Conservation (phyloP, 495 filamentous ascomycete species). For the Lasiosphaeris hirsuta region DNA sequence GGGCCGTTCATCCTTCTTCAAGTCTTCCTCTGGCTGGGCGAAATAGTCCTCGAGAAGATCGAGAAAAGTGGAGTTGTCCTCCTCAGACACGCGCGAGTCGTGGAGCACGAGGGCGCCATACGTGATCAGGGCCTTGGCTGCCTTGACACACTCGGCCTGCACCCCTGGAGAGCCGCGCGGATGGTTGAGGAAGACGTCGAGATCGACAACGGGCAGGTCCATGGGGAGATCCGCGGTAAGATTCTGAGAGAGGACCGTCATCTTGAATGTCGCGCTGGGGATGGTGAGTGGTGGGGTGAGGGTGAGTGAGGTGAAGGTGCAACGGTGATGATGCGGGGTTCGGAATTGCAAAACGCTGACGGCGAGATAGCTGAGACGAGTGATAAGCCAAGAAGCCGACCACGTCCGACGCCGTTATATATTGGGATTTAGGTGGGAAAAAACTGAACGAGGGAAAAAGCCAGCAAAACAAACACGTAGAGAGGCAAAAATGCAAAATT, state of each 20-base stretch:
- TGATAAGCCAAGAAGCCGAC: no score
- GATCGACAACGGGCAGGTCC: constrained; percentile 53
- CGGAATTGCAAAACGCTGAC: no score
- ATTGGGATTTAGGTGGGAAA: not conserved
- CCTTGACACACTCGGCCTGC: constrained; percentile 42
- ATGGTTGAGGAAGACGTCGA: constrained; percentile 43
- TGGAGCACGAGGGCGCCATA: constrained; percentile 50
- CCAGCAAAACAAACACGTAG: not conserved
- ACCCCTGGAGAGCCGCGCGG: constrained; percentile 34
- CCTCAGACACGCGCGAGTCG: constrained; percentile 49
- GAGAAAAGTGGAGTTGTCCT: constrained; percentile 47
- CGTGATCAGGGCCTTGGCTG: constrained; percentile 44
- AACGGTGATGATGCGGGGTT: no score
- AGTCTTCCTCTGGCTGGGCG: constrained; percentile 42
- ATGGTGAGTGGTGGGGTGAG: not conserved
- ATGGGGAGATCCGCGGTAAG: constrained; percentile 31
- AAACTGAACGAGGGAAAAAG: not conserved
- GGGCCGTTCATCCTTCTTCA: constrained; percentile 45
- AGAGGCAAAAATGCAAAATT: not conserved
- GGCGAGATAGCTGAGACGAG: no score
- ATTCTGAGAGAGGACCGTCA: not conserved
- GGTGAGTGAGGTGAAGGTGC: not conserved
- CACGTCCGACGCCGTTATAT: not conserved
- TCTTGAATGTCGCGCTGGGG: not conserved
- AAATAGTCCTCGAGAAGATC: constrained; percentile 56